Evolutionary conservation across 2,329 filamentous ascomycete species (phyloP).

Genomic region (Pyrenochaeta sp.): DNA sequence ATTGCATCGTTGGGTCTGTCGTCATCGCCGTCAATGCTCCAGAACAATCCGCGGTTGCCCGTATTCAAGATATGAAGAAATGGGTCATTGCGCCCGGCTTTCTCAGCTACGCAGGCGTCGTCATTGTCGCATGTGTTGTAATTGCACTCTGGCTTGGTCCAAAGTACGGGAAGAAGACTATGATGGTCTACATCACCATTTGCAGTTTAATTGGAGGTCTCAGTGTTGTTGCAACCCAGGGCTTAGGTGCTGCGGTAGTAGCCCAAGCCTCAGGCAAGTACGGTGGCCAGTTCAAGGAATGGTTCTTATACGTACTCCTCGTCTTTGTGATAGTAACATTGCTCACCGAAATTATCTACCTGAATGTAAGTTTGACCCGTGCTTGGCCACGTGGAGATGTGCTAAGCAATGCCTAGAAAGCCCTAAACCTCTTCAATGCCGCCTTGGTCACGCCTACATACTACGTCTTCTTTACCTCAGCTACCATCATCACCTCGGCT

Average conservation of each 20-base stretch:
- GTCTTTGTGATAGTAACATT: slow-evolving; percentile 91
- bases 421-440: slow-evolving; percentile 94
- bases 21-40: slow-evolving; percentile 96
- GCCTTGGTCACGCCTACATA: slow-evolving; percentile 97
- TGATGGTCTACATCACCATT: slow-evolving; percentile 96
- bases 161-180: slow-evolving; percentile 92
- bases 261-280: slow-evolving; percentile 79
- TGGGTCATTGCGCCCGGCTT: slow-evolving; percentile 90
- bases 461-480: slow-evolving; percentile 97
- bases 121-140: slow-evolving; percentile 76
- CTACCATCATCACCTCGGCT: slow-evolving; percentile 92
- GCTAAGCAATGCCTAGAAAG: slow-evolving; percentile 74
- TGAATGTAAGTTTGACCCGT: slow-evolving; percentile 76
- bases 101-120: slow-evolving; percentile 81
- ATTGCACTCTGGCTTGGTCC: slow-evolving; percentile 84
- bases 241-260: slow-evolving; percentile 88
- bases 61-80: slow-evolving; percentile 91
- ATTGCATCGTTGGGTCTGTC: slow-evolving; percentile 91
- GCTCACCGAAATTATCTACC: slow-evolving; percentile 90
- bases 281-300: slow-evolving; percentile 87
- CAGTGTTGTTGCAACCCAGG: slow-evolving; percentile 94
- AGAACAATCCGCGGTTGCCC: slow-evolving; percentile 79
- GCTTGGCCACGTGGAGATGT: slow-evolving; percentile 4
- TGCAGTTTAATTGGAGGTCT: slow-evolving; percentile 94
- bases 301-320: slow-evolving; percentile 92